Evolutionary conservation across 75 land plant genomes (phyloP).

Genomic region (Ceratopteris richardii): DNA sequence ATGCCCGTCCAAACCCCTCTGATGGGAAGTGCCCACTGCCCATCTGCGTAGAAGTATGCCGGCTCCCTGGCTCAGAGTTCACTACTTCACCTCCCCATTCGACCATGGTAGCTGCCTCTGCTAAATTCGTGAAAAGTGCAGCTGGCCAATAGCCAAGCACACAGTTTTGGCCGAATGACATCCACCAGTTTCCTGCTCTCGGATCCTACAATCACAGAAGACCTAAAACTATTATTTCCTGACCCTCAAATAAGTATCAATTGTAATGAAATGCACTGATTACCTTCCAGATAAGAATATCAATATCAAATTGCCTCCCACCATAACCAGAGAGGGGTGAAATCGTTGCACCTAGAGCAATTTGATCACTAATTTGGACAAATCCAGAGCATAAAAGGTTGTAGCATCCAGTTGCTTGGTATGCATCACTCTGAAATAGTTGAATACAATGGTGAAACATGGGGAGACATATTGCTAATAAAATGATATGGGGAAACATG

Average conservation of each 20-base stretch:
- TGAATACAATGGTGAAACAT: background rate
- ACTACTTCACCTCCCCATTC: conserved; percentile 95
- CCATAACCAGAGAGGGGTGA: conserved; percentile 50
- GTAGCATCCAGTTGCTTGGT: conserved; percentile 89
- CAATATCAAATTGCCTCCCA: conserved; percentile 62
- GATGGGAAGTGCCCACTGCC: conserved; percentile 86
- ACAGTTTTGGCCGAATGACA: conserved; percentile 66
- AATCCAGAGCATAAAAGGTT: conserved; percentile 83
- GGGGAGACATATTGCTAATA: background rate
- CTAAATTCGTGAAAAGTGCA: conserved; percentile 57
- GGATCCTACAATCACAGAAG: conserved; percentile 48
- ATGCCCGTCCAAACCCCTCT: conserved; percentile 67
- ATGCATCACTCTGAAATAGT: conserved; percentile 58
- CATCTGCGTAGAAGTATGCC: conserved; percentile 80
- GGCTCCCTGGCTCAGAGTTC: conserved; percentile 59
- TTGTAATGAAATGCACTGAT: too few relatives aligned
- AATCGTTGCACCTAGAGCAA: conserved; percentile 74
- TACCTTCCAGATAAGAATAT: conserved; percentile 79
- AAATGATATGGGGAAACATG: background rate
- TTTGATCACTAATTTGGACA: conserved; percentile 55
- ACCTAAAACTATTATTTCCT: too few relatives aligned
- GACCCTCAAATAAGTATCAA: too few relatives aligned
- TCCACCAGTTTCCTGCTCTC: conserved; percentile 82
- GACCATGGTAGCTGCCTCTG: conserved; percentile 72
- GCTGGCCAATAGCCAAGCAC: conserved; percentile 90